Evolutionary conservation across 257 asterid genomes (phyloP), one percentile per base, ranked within the genome.

Genomic region (Osmanthus fragrans): DNA sequence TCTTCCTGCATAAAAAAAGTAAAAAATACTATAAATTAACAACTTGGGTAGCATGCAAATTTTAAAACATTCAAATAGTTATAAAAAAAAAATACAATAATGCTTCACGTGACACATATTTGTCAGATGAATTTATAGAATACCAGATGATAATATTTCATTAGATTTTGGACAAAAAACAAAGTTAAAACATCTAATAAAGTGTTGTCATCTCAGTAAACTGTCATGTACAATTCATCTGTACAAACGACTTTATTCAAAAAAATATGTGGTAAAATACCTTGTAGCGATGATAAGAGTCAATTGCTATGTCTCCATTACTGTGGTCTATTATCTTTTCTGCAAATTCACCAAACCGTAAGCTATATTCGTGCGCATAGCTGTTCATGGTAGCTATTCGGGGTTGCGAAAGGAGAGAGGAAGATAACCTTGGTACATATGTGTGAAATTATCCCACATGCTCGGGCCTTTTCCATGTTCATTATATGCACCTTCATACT

Each of bases 281-380:
- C 92, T 85, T 82, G 80, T 88, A 88, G 0, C 49, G 71, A 81
- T 88, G 89, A 72, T 89, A 89, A 10, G 89, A 87, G 74, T 89
- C 82, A 18, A 78, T 51, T 18, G 92, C 89, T 32, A 83, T 23
- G 78, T 88, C 90, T 45, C 90, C 94, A 42, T 70, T 83, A 23
- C 84, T 78, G 32, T 65, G 82, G 70, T 89, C 92, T 70, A 29
- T 18, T 30, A 90, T 90, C 80, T 77, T 87, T 30, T 75, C 92
- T 86, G 85, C 36, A 27, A 77, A 10, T 5, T 36, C 39, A 47
- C 27, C 47, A 73, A 7, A 1, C 4, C 0, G 15, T 30, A 45
- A 40, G 33, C 19, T 7, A 1, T 5, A 12, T 10, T 2, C 10
- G 32, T 12, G 32, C 8, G 33, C 8, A 5, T 11, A 4, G 2